A percentile compares a stretch with the other conserved stretches of the same genome.
These are phyloP conservation scores for Salix exigua DNA, from an alignment of 345 rosid species.

Conservation along the genomic window DNA sequence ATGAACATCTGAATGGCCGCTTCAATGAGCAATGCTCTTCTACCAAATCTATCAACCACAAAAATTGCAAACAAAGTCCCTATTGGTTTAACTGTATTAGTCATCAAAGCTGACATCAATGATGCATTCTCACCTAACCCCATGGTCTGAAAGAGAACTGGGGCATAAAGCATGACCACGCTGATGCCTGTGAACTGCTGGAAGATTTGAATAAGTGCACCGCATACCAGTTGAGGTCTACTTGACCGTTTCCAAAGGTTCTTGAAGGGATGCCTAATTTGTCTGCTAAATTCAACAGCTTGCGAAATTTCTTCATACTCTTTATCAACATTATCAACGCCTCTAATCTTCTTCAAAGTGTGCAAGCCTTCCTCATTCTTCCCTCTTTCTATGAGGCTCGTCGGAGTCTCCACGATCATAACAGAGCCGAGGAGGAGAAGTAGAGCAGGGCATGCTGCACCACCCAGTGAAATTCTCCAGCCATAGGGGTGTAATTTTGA, in stretches of 20 bases:
- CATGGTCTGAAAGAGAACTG: conserved; percentile 51
- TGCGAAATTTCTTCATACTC: conserved; percentile 44
- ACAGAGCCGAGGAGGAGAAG: conserved; percentile 55
- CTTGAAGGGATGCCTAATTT: conserved; percentile 39
- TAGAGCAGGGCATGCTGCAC: conserved; percentile 54
- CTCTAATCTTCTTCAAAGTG: conserved; percentile 51
- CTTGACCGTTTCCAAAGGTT: conserved; percentile 31
- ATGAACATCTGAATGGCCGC: conserved; percentile 33
- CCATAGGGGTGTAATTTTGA: conserved; percentile 35
- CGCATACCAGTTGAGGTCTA: conserved; percentile 50
- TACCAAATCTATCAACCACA: conserved; percentile 39
- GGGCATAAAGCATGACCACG: conserved; percentile 49
- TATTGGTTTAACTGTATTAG: conserved; percentile 32
- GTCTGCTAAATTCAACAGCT: conserved; percentile 45
- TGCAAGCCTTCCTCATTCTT: conserved; percentile 32
- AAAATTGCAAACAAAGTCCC: conserved; percentile 31
- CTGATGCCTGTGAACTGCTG: conserved; percentile 76
- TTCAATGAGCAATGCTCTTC: conserved; percentile 33
- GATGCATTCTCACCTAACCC: conserved; percentile 45
- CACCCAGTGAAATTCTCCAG: conserved; percentile 67
- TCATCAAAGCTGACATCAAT: conserved; percentile 40
- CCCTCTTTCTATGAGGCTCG: conserved; percentile 60
- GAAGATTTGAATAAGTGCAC: conserved; percentile 47
- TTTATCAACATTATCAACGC: conserved; percentile 38
- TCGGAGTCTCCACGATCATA: conserved; percentile 59